Percentiles rank a stretch among this genome's conserved stretches.
phyloP scores from a whole-genome alignment of 1,139 yeast species.

The Neolecta irregularis region DNA sequence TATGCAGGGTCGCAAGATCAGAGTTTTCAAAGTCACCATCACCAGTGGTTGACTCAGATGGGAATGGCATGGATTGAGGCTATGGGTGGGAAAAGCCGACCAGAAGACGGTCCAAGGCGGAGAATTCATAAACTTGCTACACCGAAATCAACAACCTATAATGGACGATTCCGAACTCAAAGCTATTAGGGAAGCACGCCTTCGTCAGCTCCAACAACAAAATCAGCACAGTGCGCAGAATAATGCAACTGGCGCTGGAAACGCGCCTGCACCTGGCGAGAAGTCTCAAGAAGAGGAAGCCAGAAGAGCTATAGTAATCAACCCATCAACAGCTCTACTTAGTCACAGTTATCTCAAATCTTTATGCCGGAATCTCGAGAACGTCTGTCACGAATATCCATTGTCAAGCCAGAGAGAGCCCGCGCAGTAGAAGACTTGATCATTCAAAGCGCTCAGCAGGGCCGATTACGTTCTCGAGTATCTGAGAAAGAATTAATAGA shows the following conservation, averaged over 20 bases:
- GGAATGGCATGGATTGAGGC: too few relatives aligned
- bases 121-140: too few relatives aligned
- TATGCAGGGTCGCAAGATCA: too few relatives aligned
- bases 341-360: constrained; percentile 40
- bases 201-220: constrained; percentile 60
- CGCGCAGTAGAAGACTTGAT: constrained; percentile 62
- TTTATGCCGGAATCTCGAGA: constrained; percentile 76
- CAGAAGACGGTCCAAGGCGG: too few relatives aligned
- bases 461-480: constrained; percentile 58
- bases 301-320: background rate
- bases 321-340: background rate
- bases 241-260: constrained; percentile 15
- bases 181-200: constrained; percentile 77
- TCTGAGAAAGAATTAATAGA: constrained; percentile 69
- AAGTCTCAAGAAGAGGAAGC: constrained; percentile 6
- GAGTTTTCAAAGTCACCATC: too few relatives aligned
- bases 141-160: too few relatives aligned
- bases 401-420: constrained; percentile 86
- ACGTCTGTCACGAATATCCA: constrained; percentile 67
- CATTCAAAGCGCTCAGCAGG: constrained; percentile 57
- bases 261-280: constrained; percentile 12
- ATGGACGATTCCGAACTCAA: constrained; percentile 54
- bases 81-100: too few relatives aligned
- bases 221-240: constrained; percentile 17
- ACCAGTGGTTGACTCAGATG: too few relatives aligned